A percentile compares a stretch with the other conserved stretches of the same genome.
Evolutionary conservation across 768 basidiomycete species (phyloP).

Genomic region (Podaxis mareebaensis): DNA sequence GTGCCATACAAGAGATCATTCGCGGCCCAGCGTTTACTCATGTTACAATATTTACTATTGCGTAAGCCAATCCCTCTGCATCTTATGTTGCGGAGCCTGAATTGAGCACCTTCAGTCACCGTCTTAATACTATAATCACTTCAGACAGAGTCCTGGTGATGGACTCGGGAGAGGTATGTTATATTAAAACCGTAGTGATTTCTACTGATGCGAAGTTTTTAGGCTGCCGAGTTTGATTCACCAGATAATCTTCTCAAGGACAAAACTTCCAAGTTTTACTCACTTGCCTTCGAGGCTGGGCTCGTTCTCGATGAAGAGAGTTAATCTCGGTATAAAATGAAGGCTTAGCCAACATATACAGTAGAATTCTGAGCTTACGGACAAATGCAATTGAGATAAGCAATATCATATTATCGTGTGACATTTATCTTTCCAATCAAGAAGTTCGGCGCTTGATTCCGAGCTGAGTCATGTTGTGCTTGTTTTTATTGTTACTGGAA

Average conservation of each 20-base stretch:
- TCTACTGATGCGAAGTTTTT: background rate
- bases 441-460: no score
- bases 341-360: no score
- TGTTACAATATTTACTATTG: constrained; percentile 86
- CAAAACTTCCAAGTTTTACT: constrained; percentile 10
- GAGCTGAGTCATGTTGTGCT: no score
- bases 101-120: constrained; percentile 48
- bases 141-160: constrained; percentile 83
- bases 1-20: constrained; percentile 86
- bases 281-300: constrained; percentile 12
- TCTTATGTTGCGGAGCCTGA: constrained; percentile 1
- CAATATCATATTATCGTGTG: no score
- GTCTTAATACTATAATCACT: constrained; percentile 82
- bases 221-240: constrained; percentile 18
- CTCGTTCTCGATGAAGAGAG: background rate
- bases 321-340: background rate
- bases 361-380: no score
- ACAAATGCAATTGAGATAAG: no score
- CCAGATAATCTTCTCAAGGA: constrained; percentile 15
- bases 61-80: constrained; percentile 45
- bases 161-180: constrained; percentile 66
- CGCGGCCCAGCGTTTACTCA: constrained; percentile 74
- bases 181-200: background rate
- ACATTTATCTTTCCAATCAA: no score
- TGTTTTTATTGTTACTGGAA: no score